Conservation (phyloP, 306 rosid genomes). For the Malus sieversii region DNA sequence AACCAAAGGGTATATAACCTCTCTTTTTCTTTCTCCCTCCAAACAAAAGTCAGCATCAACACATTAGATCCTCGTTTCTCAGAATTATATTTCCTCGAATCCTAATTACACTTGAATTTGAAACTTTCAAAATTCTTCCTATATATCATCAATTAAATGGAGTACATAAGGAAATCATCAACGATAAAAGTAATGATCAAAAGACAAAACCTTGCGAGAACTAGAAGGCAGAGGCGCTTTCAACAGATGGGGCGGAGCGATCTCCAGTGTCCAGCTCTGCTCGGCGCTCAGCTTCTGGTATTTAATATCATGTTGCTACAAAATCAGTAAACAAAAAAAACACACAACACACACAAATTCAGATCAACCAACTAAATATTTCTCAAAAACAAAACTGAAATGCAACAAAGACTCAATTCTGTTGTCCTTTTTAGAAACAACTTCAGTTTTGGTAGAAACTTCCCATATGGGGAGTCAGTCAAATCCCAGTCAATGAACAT, state of each 20-base stretch:
- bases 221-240: slow-evolving; percentile 52
- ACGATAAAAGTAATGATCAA: background rate
- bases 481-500: background rate
- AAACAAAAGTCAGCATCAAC: background rate
- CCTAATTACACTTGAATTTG: background rate
- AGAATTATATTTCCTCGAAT: background rate
- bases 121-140: background rate
- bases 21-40: background rate
- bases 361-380: background rate
- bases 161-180: background rate
- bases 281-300: slow-evolving; percentile 42
- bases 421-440: background rate
- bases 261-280: slow-evolving; percentile 81
- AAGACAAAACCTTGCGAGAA: slow-evolving; percentile 65
- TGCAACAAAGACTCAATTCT: background rate
- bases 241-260: slow-evolving; percentile 52
- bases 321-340: slow-evolving; percentile 13
- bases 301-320: slow-evolving; percentile 45
- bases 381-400: slow-evolving; percentile 5
- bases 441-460: background rate
- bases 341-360: background rate
- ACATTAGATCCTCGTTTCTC: background rate
- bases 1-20: background rate
- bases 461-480: background rate
- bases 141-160: background rate